phyloP scores from a whole-genome alignment of 2,329 filamentous ascomycete genomes.

The Stachybotrys elegans region DNA sequence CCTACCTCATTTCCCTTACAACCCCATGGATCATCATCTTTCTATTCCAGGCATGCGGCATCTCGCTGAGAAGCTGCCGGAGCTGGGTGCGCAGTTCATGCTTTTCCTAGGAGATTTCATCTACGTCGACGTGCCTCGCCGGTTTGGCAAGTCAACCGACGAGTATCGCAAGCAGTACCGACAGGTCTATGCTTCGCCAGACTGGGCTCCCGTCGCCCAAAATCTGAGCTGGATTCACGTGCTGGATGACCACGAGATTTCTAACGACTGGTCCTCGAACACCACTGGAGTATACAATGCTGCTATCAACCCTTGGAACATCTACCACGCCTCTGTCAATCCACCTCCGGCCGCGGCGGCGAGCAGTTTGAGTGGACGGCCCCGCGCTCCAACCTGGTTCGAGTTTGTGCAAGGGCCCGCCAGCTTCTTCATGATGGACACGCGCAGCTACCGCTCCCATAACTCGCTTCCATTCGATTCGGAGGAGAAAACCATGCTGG shows the following conservation, averaged over 20 bases:
- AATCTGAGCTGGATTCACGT: conserved; percentile 97
- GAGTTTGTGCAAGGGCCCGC: conserved; percentile 86
- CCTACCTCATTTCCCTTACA: conserved; percentile 86
- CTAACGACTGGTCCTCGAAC: conserved; percentile 86
- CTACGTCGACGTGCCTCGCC: conserved; percentile 81
- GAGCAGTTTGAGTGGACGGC: conserved; percentile 28
- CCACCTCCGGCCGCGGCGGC: conserved; percentile 62
- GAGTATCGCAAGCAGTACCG: conserved; percentile 90
- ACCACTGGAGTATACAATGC: conserved; percentile 73
- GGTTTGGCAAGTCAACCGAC: conserved; percentile 65
- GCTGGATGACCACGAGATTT: conserved; percentile 93
- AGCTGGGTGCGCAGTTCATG: conserved; percentile 72
- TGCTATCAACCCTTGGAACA: conserved; percentile 77
- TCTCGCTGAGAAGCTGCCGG: conserved; percentile 67
- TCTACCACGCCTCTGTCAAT: conserved; percentile 83
- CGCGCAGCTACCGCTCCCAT: conserved; percentile 76
- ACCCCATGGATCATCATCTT: conserved; percentile 74
- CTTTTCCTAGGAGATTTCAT: conserved; percentile 85
- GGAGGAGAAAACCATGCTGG: conserved; percentile 80
- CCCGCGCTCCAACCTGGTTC: conserved; percentile 71
- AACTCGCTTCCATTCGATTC: conserved; percentile 55
- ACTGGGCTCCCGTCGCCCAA: conserved; percentile 72
- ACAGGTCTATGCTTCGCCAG: conserved; percentile 91
- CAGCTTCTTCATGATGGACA: conserved; percentile 92
- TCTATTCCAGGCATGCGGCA: conserved; percentile 75